These are phyloP conservation scores for Alternaria triticina DNA, from an alignment of 2,329 filamentous ascomycete genomes.

Conservation along the genomic window DNA sequence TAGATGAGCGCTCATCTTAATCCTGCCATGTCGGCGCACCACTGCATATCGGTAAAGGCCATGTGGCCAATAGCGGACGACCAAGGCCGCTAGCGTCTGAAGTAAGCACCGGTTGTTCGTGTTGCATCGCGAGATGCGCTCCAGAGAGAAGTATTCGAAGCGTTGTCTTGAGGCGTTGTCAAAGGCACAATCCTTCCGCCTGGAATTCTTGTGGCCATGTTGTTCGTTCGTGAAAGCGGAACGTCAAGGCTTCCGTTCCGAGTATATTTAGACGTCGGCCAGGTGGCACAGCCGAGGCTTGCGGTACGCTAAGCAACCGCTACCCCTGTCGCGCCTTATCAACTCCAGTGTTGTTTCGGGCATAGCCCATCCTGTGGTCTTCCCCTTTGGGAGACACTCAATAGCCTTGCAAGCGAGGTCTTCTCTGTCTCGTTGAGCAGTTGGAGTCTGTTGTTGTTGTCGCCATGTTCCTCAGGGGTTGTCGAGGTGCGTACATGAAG, in stretches of 20 bases:
- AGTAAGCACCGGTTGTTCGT: neutral
- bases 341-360: conserved; percentile 9
- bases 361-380: neutral
- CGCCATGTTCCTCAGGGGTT: neutral
- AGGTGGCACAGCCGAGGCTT: neutral
- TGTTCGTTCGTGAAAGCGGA: neutral
- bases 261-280: neutral
- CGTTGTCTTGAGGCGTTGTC: neutral
- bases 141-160: neutral
- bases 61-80: neutral
- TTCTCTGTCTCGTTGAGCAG: neutral
- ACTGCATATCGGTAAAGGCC: neutral
- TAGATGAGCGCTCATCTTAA: neutral
- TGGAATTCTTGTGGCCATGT: neutral
- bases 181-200: neutral
- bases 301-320: neutral
- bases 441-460: neutral
- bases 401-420: neutral
- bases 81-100: neutral
- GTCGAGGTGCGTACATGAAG: conserved; percentile 1
- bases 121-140: neutral
- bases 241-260: neutral
- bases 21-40: neutral
- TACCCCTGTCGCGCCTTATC: conserved; percentile 17
- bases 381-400: neutral